Evolutionary conservation across 2,329 filamentous ascomycete species (phyloP).

Genomic region (Cytospora piceae): DNA sequence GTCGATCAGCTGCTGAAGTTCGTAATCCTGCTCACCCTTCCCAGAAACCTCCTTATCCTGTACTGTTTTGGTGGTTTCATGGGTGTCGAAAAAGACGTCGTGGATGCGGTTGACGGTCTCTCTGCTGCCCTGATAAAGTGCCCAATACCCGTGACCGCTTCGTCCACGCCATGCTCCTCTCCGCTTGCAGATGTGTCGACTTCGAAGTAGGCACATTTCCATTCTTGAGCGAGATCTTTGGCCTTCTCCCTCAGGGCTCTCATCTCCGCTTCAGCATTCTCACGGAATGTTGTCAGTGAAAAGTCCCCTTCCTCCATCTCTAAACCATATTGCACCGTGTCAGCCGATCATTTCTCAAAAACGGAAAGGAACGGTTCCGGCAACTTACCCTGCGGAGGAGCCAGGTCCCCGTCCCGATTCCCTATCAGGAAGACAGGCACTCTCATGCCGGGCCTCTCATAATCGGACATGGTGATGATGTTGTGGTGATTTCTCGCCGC

Average conservation of each 20-base stretch:
- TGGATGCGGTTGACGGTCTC: slow-evolving; percentile 29
- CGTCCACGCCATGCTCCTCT: slow-evolving; percentile 28
- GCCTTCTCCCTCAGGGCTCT: slow-evolving; percentile 27
- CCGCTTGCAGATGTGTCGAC: slow-evolving; percentile 27
- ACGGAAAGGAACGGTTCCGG: too few relatives aligned
- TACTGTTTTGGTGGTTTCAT: slow-evolving; percentile 31
- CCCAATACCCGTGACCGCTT: slow-evolving; percentile 27
- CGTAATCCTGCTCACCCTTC: slow-evolving; percentile 29
- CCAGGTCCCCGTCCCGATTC: slow-evolving; percentile 29
- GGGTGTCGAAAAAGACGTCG: slow-evolving; percentile 28
- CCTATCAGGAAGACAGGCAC: slow-evolving; percentile 30
- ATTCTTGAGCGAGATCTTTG: slow-evolving; percentile 26
- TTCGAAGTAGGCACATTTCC: slow-evolving; percentile 30
- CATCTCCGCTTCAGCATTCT: slow-evolving; percentile 30
- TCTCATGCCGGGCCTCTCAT: slow-evolving; percentile 26
- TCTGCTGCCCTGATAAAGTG: slow-evolving; percentile 29
- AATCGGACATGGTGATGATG: slow-evolving; percentile 31
- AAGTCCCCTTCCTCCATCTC: slow-evolving; percentile 27
- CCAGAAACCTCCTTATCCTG: slow-evolving; percentile 29
- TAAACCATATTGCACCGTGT: neutral
- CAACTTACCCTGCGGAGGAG: slow-evolving; percentile 29
- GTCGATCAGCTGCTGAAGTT: slow-evolving; percentile 20
- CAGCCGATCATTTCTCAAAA: neutral
- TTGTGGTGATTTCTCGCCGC: slow-evolving; percentile 30
- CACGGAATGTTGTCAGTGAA: slow-evolving; percentile 24